A percentile compares a stretch with the other conserved stretches of the same genome.
Evolutionary conservation across 306 rosid species (phyloP).

Genomic region (Cicer chorassanicum): DNA sequence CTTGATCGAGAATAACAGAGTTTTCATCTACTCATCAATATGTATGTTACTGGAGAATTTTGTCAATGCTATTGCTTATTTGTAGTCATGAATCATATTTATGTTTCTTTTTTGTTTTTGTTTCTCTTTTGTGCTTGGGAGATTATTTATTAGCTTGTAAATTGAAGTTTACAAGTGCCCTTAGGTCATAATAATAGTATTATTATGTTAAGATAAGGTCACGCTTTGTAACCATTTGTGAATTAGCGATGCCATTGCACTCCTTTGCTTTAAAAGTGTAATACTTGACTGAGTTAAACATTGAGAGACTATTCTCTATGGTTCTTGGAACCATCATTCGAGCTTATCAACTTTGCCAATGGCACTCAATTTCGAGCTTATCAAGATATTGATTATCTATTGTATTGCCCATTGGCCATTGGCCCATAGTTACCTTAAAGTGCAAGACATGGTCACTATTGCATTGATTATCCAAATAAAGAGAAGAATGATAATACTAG

Average conservation of each 20-base stretch:
- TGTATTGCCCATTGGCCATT: background rate
- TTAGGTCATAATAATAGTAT: background rate
- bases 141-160: background rate
- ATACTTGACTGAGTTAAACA: too few species aligned
- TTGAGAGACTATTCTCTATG: too few species aligned
- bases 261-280: too few species aligned
- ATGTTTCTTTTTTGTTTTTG: background rate
- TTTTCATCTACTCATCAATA: background rate
- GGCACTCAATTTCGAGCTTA: too few species aligned
- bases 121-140: conserved; percentile 10
- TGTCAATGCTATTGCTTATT: background rate
- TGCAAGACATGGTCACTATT: background rate
- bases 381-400: too few species aligned
- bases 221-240: background rate
- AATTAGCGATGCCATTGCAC: too few species aligned
- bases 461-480: conserved; percentile 11
- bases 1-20: conserved; percentile 39
- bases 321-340: too few species aligned
- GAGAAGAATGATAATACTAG: background rate
- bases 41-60: background rate
- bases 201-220: background rate
- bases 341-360: too few species aligned
- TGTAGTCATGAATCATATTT: background rate
- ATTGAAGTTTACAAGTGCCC: background rate
- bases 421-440: background rate